Percentiles rank a stretch among this genome's conserved stretches.
phyloP scores from a whole-genome alignment of 306 rosid genomes.

The Cucumis sativus region Cucumber_9930_V3 NC_026655.2:21882501-21883000 shows the following conservation, averaged over 20 bases:
- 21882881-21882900: background rate
- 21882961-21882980: too few species aligned
- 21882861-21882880: background rate
- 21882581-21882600: constrained; percentile 11
- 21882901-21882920: too few species aligned
- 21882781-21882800: background rate
- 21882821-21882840: background rate
- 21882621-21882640: background rate
- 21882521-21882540: constrained; percentile 20
- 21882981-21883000: too few species aligned
- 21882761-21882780: constrained; percentile 19
- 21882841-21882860: background rate
- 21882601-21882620: background rate
- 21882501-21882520: constrained; percentile 8
- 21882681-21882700: constrained; percentile 10
- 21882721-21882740: constrained; percentile 29
- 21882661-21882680: constrained; percentile 14
- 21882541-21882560: constrained; percentile 15
- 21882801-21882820: background rate
- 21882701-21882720: background rate
- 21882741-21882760: constrained; percentile 24
- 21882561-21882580: constrained; percentile 6
- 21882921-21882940: too few species aligned
- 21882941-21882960: too few species aligned
- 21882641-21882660: background rate